phyloP scores from a whole-genome alignment of 805 yeast species.

The Ogataea paraovalis region DNA sequence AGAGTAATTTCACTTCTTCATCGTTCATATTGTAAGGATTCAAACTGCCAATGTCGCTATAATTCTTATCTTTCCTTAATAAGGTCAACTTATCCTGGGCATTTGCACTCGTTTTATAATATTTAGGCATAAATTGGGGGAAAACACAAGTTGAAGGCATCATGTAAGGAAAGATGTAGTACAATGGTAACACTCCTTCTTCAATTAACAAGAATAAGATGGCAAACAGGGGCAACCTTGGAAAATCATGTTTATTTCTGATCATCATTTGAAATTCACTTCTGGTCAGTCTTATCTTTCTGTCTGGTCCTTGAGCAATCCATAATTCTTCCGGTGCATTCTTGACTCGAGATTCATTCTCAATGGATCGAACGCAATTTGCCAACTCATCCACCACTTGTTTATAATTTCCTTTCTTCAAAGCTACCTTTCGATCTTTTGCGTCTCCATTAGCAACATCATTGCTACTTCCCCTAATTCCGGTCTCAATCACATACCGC shows the following conservation, averaged over 20 bases:
- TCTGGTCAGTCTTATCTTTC: constrained; percentile 29
- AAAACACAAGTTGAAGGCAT: constrained; percentile 61
- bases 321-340: constrained; percentile 1
- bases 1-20: constrained; percentile 32
- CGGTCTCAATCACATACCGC: constrained; percentile 27
- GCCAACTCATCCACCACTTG: constrained; percentile 24
- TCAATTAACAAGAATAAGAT: constrained; percentile 49
- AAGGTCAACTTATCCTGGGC: constrained; percentile 20
- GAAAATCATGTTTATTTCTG: constrained; percentile 47
- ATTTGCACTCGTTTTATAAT: constrained; percentile 30
- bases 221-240: constrained; percentile 57
- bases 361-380: constrained; percentile 20
- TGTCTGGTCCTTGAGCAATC: not conserved
- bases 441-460: constrained; percentile 25
- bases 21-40: constrained; percentile 47
- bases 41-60: constrained; percentile 29
- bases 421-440: constrained; percentile 17
- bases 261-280: constrained; percentile 46
- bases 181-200: constrained; percentile 52
- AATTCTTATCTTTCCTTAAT: constrained; percentile 11
- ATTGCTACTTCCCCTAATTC: constrained; percentile 14
- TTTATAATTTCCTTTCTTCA: constrained; percentile 12
- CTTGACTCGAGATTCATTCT: constrained; percentile 16
- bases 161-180: constrained; percentile 49
- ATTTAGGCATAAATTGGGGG: constrained; percentile 41